A percentile compares a stretch with the other conserved stretches of the same genome.
Evolutionary conservation across 2,329 filamentous ascomycete genomes (phyloP).

Genomic region (Colletotrichum sp.): DNA sequence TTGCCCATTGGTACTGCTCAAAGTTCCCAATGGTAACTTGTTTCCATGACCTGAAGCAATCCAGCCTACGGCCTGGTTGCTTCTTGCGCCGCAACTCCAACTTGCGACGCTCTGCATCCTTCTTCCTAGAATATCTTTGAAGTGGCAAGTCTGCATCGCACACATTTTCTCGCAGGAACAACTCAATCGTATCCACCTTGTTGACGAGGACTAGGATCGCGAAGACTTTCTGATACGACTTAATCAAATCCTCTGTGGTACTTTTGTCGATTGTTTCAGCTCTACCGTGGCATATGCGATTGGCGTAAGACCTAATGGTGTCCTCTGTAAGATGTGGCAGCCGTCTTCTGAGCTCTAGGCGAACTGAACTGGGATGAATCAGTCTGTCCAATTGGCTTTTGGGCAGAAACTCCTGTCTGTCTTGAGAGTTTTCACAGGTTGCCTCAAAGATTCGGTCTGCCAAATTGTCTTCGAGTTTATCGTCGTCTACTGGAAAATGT

Average conservation of each 20-base stretch:
- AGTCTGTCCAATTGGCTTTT: background rate
- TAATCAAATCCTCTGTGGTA: background rate
- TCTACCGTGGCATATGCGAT: background rate
- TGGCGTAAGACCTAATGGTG: background rate
- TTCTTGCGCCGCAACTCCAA: background rate
- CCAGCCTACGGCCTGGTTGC: rapidly evolving
- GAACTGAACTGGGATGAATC: background rate
- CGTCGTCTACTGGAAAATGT: background rate
- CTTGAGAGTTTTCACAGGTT: background rate
- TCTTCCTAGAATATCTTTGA: too few relatives aligned
- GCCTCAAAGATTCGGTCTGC: background rate
- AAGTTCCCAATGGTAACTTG: background rate
- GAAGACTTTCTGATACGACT: background rate
- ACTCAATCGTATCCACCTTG: background rate
- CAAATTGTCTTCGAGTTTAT: background rate
- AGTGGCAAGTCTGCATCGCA: background rate
- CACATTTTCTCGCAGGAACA: background rate
- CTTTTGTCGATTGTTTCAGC: background rate
- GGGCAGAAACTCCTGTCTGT: background rate
- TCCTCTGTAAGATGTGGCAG: background rate
- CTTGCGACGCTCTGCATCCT: too few relatives aligned
- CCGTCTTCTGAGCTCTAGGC: background rate
- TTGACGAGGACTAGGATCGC: background rate
- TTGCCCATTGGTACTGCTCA: background rate
- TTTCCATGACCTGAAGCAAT: background rate